phyloP scores from a whole-genome alignment of 2,329 filamentous ascomycete genomes.

The Aaosphaeria arxii region DNA sequence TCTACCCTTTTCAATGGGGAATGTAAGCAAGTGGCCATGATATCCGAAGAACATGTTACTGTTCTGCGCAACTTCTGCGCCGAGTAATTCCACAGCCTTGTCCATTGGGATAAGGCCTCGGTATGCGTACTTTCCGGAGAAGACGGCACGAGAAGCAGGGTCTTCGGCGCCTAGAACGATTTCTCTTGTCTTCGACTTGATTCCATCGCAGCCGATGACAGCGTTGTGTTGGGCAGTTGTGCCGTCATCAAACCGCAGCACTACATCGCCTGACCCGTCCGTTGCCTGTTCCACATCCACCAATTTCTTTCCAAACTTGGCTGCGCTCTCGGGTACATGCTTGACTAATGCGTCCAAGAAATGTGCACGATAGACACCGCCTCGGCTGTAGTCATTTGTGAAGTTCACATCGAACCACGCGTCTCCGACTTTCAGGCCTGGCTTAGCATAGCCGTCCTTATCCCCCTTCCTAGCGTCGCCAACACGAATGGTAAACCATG shows the following conservation, averaged over 20 bases:
- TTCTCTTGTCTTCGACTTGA: constrained; percentile 56
- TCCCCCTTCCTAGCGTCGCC: constrained; percentile 30
- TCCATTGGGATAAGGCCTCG: constrained; percentile 62
- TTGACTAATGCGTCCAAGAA: constrained; percentile 52
- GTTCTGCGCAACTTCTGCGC: constrained; percentile 50
- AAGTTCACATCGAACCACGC: constrained; percentile 25
- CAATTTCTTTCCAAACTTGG: constrained; percentile 44
- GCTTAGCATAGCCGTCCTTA: constrained; percentile 23
- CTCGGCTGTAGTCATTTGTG: constrained; percentile 21
- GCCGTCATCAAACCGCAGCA: constrained; percentile 47
- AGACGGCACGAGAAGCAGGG: constrained; percentile 47
- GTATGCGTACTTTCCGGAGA: constrained; percentile 61
- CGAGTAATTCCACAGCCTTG: constrained; percentile 48
- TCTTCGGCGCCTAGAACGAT: constrained; percentile 50
- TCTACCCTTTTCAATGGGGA: constrained; percentile 58
- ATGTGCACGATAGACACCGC: constrained; percentile 47
- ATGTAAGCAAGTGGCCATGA: constrained; percentile 59
- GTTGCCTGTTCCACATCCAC: constrained; percentile 23
- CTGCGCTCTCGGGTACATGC: constrained; percentile 43
- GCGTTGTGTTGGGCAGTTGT: constrained; percentile 44
- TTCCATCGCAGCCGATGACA: constrained; percentile 64
- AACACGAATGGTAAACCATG: constrained; percentile 31
- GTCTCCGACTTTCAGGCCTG: constrained; percentile 29
- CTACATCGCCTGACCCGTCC: constrained; percentile 32
- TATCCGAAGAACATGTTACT: constrained; percentile 59